Evolutionary conservation across 2,329 filamentous ascomycete species (phyloP).

Genomic region (Simplicillium aogashimaense): DNA sequence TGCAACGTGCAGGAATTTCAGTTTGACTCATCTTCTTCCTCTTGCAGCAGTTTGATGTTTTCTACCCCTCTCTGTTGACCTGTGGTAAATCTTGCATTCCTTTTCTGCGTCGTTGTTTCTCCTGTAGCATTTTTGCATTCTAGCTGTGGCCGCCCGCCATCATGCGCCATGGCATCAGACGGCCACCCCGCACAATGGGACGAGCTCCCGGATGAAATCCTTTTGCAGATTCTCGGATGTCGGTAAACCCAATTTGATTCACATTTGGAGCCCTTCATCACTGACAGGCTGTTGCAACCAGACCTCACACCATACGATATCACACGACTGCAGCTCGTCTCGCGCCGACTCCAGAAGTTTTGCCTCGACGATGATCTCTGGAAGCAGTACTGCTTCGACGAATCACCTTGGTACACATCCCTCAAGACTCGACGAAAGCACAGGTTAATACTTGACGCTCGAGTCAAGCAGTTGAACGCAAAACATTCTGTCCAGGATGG

Average conservation of each 20-base stretch:
- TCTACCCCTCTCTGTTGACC: too few species aligned
- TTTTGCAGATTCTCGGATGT: slow-evolving; percentile 55
- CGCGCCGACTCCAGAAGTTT: slow-evolving; percentile 52
- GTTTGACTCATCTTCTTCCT: too few species aligned
- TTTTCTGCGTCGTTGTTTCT: too few species aligned
- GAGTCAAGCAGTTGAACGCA: slow-evolving; percentile 19
- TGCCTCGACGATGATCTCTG: slow-evolving; percentile 69
- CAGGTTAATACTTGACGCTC: neutral
- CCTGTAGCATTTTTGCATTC: neutral
- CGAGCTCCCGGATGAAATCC: slow-evolving; percentile 52
- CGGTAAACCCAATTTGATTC: slow-evolving; percentile 21
- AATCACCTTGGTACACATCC: slow-evolving; percentile 55
- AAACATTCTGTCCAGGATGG: slow-evolving; percentile 14
- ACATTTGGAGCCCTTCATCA: slow-evolving; percentile 3
- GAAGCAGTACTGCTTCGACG: slow-evolving; percentile 64
- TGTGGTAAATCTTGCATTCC: too few species aligned
- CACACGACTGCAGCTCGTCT: slow-evolving; percentile 60
- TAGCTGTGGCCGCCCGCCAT: neutral
- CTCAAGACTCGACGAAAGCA: slow-evolving; percentile 42
- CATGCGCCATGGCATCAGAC: slow-evolving; percentile 17
- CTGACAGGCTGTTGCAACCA: slow-evolving; percentile 6
- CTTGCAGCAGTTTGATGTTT: too few species aligned
- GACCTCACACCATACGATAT: slow-evolving; percentile 32
- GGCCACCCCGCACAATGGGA: slow-evolving; percentile 22
- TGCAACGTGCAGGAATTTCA: too few species aligned